Conservation (phyloP, 352 stramenopile species). For the Phytopythium oedochilum region DNA sequence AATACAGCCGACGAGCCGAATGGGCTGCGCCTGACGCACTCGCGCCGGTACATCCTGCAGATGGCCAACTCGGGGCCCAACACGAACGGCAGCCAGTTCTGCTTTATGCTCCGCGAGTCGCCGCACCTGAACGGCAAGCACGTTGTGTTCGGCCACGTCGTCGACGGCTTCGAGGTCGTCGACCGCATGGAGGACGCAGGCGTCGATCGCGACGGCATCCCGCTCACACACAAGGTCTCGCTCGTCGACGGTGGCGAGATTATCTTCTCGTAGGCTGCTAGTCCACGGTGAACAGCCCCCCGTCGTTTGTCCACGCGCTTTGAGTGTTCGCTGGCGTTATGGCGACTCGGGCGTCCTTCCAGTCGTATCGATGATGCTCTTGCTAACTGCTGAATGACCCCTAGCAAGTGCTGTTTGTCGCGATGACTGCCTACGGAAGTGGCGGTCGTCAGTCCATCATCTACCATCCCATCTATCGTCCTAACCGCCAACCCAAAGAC, state of each 20-base stretch:
- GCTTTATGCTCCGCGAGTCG: slow-evolving; percentile 91
- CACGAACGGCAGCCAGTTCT: slow-evolving; percentile 99
- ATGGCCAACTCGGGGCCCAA: slow-evolving; percentile 98
- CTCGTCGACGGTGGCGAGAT: slow-evolving; percentile 74
- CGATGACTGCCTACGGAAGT: no score
- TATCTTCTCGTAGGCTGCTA: slow-evolving; percentile 14
- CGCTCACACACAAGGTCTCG: slow-evolving; percentile 69
- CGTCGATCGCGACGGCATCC: slow-evolving; percentile 52
- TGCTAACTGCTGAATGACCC: neutral
- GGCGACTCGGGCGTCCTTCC: neutral
- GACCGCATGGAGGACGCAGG: slow-evolving; percentile 79
- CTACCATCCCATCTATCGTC: no score
- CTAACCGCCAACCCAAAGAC: no score
- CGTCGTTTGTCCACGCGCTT: neutral
- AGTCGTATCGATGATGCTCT: neutral
- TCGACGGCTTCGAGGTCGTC: slow-evolving; percentile 79
- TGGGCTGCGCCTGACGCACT: slow-evolving; percentile 69
- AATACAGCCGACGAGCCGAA: slow-evolving; percentile 92
- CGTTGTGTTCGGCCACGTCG: slow-evolving; percentile 83
- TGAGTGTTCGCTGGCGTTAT: neutral
- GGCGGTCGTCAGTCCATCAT: no score
- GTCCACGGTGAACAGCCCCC: neutral
- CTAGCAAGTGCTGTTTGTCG: neutral
- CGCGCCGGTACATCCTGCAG: slow-evolving; percentile 79
- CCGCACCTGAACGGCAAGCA: slow-evolving; percentile 81